A percentile compares a stretch with the other conserved stretches of the same genome.
phyloP scores from a whole-genome alignment of 2,329 filamentous ascomycete genomes.

The Corinectria fuckeliana region DNA sequence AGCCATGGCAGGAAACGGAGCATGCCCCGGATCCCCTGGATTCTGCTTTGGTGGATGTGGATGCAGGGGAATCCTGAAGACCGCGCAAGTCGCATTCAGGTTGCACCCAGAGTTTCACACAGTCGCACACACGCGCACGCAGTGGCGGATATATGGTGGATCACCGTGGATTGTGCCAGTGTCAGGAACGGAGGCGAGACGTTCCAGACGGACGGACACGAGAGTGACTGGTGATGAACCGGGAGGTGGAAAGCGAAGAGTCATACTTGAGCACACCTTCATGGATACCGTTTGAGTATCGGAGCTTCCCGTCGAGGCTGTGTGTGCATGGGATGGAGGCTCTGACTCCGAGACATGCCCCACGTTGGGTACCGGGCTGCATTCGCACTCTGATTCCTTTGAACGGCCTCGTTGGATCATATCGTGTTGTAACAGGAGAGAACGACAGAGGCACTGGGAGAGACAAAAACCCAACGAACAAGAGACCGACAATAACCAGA shows the following conservation, averaged over 20 bases:
- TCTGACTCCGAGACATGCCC: constrained; percentile 19
- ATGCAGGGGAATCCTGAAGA: constrained; percentile 22
- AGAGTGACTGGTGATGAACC: constrained; percentile 2
- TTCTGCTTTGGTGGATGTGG: constrained; percentile 22
- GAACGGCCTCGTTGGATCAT: neutral
- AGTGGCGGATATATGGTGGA: constrained; percentile 17
- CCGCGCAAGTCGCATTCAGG: neutral
- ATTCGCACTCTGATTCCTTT: neutral
- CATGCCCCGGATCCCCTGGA: constrained; percentile 10
- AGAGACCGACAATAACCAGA: neutral
- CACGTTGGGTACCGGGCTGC: neutral
- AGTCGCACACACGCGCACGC: constrained; percentile 16
- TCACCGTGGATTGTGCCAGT: constrained; percentile 13
- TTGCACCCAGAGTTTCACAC: constrained; percentile 1
- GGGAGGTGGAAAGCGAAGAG: neutral
- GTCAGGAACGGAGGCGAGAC: constrained; percentile 14
- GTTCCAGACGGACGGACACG: constrained; percentile 6
- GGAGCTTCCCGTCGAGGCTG: constrained; percentile 15
- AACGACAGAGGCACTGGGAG: neutral
- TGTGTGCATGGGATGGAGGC: constrained; percentile 10
- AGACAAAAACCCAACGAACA: neutral
- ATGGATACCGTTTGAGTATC: neutral
- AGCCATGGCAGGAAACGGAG: constrained; percentile 12
- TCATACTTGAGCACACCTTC: neutral
- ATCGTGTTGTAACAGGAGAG: neutral